These are phyloP conservation scores for Diplodia scrobiculata DNA, from an alignment of 2,329 filamentous ascomycete species.

Conservation along the genomic window DNA sequence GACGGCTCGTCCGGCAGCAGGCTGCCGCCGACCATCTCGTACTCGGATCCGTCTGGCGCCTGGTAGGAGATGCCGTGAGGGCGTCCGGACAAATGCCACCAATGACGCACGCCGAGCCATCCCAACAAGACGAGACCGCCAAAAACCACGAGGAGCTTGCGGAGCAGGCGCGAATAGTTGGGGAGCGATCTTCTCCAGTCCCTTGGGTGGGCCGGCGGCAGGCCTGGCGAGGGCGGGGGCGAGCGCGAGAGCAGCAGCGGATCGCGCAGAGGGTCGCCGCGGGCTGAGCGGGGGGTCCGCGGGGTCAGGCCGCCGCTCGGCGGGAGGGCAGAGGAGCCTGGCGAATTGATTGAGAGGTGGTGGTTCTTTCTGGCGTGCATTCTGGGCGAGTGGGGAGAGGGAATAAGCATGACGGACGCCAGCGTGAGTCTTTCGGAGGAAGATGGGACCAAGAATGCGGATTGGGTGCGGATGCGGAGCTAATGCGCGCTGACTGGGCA, in stretches of 20 bases:
- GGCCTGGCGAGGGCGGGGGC: constrained; percentile 69
- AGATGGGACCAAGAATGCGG: constrained; percentile 25
- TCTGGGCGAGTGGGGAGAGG: constrained; percentile 32
- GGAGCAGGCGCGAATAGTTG: constrained; percentile 57
- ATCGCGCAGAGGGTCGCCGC: constrained; percentile 52
- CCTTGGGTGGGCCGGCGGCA: constrained; percentile 68
- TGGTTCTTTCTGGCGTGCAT: constrained; percentile 54
- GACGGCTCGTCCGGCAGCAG: constrained; percentile 71
- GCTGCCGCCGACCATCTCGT: constrained; percentile 68
- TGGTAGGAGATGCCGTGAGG: constrained; percentile 7
- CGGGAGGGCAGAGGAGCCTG: constrained; percentile 40
- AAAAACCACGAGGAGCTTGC: constrained; percentile 60
- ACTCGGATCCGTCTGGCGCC: constrained; percentile 50
- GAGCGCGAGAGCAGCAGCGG: constrained; percentile 68
- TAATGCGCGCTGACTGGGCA: constrained; percentile 21
- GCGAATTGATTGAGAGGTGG: constrained; percentile 51
- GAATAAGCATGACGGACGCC: constrained; percentile 26
- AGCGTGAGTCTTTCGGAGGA: constrained; percentile 29
- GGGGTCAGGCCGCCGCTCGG: constrained; percentile 44
- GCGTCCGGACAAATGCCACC: not conserved
- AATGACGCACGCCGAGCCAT: constrained; percentile 25
- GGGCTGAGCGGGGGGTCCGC: constrained; percentile 37
- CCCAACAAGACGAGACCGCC: constrained; percentile 48
- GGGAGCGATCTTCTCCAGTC: constrained; percentile 61
- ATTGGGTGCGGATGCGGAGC: constrained; percentile 22